These are phyloP conservation scores for Rhodotorula sp. DNA, from an alignment of 1,284 basidiomycete genomes.

Conservation along the genomic window DNA sequence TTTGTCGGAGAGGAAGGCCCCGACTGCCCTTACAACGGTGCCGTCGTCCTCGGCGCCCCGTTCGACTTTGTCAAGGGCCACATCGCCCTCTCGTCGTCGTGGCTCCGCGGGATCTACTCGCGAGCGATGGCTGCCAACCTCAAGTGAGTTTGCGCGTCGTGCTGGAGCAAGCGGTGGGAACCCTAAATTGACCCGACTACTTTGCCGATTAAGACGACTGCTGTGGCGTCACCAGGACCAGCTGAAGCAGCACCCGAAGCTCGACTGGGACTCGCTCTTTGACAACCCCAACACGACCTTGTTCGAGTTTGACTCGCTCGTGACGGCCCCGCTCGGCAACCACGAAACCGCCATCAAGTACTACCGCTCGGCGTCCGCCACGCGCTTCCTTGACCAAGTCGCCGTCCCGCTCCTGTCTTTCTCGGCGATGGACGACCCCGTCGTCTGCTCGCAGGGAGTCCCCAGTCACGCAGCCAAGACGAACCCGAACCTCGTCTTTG, in stretches of 20 bases:
- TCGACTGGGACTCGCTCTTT: conserved; percentile 43
- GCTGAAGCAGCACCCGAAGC: conserved; percentile 26
- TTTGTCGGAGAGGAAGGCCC: conserved; percentile 80
- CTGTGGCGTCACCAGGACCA: conserved; percentile 60
- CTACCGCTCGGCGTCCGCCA: conserved; percentile 56
- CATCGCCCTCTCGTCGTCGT: conserved; percentile 38
- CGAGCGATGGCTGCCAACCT: conserved; percentile 45
- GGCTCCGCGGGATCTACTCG: conserved; percentile 40
- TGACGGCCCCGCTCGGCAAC: conserved; percentile 62
- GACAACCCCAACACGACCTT: conserved; percentile 45
- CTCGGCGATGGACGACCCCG: conserved; percentile 87
- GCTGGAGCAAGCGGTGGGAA: too few relatives aligned
- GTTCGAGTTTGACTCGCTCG: conserved; percentile 55
- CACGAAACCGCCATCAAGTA: conserved; percentile 69
- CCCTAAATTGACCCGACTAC: not conserved
- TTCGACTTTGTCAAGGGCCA: conserved; percentile 65
- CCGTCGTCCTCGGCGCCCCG: conserved; percentile 75
- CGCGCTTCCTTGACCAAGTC: conserved; percentile 43
- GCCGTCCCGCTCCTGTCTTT: conserved; percentile 64
- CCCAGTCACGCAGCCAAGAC: conserved; percentile 52
- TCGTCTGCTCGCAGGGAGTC: conserved; percentile 56
- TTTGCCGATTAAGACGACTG: conserved; percentile 52
- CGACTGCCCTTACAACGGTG: conserved; percentile 71
- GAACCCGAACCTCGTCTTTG: conserved; percentile 68
- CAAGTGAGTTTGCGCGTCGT: conserved; percentile 12